Percentiles rank a stretch among this genome's conserved stretches.
Evolutionary conservation across 2,329 filamentous ascomycete genomes (phyloP).

Genomic region (Epichloe coenophiala): DNA sequence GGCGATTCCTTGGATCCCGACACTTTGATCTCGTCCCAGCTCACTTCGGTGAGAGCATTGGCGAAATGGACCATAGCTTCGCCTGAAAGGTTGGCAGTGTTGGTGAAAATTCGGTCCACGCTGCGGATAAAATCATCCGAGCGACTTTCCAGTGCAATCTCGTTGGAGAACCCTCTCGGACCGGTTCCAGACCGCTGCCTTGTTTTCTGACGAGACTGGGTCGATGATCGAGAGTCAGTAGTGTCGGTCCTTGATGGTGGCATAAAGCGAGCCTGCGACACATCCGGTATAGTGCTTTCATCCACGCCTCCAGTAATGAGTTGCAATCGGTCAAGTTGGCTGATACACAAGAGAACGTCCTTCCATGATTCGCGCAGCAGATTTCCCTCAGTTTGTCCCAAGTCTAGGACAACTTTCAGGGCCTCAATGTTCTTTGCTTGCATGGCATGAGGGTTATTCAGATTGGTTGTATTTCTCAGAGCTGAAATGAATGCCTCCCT

Average conservation of each 20-base stretch:
- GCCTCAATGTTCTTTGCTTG: conserved; percentile 93
- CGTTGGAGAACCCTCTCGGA: conserved; percentile 54
- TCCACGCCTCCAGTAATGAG: conserved; percentile 91
- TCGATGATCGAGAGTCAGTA: conserved; percentile 50
- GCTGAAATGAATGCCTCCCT: conserved; percentile 90
- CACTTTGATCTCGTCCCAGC: conserved; percentile 97
- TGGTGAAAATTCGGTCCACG: conserved; percentile 93
- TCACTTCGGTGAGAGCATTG: conserved; percentile 81
- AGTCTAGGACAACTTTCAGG: conserved; percentile 77
- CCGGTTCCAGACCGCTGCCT: conserved; percentile 41
- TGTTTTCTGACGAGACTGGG: conserved; percentile 38
- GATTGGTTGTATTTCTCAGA: conserved; percentile 82
- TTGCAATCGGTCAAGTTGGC: conserved; percentile 88
- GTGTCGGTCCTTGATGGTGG: conserved; percentile 42
- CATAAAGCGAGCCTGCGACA: conserved; percentile 67
- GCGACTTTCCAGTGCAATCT: conserved; percentile 82
- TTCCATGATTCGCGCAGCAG: conserved; percentile 83
- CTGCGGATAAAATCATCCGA: conserved; percentile 87
- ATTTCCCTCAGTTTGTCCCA: conserved; percentile 88
- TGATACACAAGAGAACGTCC: conserved; percentile 88
- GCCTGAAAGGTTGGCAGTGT: conserved; percentile 82
- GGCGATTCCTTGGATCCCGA: conserved; percentile 93
- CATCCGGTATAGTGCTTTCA: conserved; percentile 82
- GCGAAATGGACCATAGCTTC: conserved; percentile 96
- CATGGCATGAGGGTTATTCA: conserved; percentile 93